Base-by-base conservation (phyloP, 2,329 filamentous ascomycete genomes). In the Blumeriella jaapii region DNA sequence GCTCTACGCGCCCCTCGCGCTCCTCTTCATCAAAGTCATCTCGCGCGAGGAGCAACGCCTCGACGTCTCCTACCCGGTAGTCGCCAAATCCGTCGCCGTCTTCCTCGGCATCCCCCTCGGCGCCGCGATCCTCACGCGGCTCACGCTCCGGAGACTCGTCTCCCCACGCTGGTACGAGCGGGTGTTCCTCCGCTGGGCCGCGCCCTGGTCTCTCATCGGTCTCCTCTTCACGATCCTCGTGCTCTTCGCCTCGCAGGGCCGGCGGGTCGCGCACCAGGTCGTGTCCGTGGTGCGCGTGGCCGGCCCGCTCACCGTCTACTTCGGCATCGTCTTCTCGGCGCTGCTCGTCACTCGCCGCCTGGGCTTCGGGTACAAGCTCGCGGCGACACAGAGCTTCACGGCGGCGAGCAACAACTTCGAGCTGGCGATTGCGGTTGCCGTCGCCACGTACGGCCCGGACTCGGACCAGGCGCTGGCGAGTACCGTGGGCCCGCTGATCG, bases 351-450 rank as follows among this genome's bases (percentile, higher is more conserved):
- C 74, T 3, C 64, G 68, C 31, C 68, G 64, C n/a, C 59, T 79
- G n/a, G 80, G 83, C 0, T 86, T 86, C 39, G 74, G 73, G 0
- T 93, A 93, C 54, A 67, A 68, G 22, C 55, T 86, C 1, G 69
- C 71, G 1, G 68, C 70, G 8, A 89, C 84, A 2, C 84, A 93
- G 59, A 86, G 82, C 53, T 91, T 93, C 50, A 93, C 83, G 0
- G 87, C 84, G 0, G 82, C 83, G 1, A 93, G 85, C 55, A 94
- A 94, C 54, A 93, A 94, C 55, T 94, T 94, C 51, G 86, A 94
- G 61, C 62, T 94, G 15, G 84, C 86, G 0, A 93, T 94, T 59
- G 85, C 85, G 0, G 85, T 94, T 0, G 82, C 82, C 0, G 77
- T 93, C 3, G 80, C 85, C 0, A 79, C 79, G 0, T 93, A 81